A percentile compares a stretch with the other conserved stretches of the same genome.
phyloP scores from a whole-genome alignment of 352 stramenopile species.

The Aphanomyces cochlioides region DNA sequence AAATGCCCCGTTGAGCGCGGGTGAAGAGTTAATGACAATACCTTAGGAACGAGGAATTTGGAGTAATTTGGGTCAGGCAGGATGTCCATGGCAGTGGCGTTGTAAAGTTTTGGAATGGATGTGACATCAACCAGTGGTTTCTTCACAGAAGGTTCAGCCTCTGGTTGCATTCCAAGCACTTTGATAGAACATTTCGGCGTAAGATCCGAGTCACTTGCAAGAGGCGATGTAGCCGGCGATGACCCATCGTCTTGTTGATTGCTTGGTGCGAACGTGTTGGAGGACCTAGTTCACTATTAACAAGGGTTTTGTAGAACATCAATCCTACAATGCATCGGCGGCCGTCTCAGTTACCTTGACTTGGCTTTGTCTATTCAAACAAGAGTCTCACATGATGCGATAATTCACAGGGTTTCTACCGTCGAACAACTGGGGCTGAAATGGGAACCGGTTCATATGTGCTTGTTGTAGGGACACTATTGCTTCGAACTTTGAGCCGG shows the following conservation, averaged over 20 bases:
- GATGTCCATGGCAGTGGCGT: conserved; percentile 42
- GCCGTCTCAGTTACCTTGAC: background rate
- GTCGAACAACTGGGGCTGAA: background rate
- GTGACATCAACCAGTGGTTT: conserved; percentile 39
- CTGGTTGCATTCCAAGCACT: background rate
- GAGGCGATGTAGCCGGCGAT: background rate
- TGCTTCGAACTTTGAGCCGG: conserved; percentile 24
- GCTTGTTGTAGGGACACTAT: conserved; percentile 1
- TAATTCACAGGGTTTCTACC: background rate
- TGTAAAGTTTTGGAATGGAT: conserved; percentile 48
- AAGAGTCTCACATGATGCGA: conserved; percentile 18
- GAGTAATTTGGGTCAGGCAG: conserved; percentile 42
- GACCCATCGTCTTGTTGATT: conserved; percentile 3
- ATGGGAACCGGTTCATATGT: background rate
- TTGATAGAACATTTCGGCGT: background rate
- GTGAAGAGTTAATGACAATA: background rate
- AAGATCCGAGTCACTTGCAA: background rate
- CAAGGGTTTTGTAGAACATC: background rate
- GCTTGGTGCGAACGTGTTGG: background rate
- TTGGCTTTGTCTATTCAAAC: conserved; percentile 28
- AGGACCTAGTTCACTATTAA: no score
- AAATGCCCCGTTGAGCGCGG: background rate
- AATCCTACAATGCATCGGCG: background rate
- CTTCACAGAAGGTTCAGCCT: background rate
- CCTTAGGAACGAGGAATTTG: conserved; percentile 46